These are phyloP conservation scores for Solanum paucissectum DNA, from an alignment of 257 asterid genomes.

Conservation along the genomic window DNA sequence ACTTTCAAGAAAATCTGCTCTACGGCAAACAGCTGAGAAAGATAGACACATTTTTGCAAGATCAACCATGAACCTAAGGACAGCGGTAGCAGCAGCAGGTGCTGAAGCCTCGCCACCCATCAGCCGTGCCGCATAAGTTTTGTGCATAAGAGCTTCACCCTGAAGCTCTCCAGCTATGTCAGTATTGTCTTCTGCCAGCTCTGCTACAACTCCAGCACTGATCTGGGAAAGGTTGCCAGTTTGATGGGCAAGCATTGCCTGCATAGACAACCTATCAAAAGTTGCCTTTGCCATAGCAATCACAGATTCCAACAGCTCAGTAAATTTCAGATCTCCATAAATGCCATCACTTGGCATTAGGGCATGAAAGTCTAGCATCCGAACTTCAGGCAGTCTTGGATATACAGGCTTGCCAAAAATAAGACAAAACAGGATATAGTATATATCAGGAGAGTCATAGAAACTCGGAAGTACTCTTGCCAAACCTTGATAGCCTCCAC, in stretches of 20 bases:
- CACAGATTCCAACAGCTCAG: constrained; percentile 80
- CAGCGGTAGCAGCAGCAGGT: constrained; percentile 97
- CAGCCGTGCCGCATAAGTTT: constrained; percentile 98
- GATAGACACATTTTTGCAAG: constrained; percentile 98
- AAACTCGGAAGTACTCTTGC: constrained; percentile 90
- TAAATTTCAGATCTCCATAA: constrained; percentile 67
- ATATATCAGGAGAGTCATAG: constrained; percentile 96
- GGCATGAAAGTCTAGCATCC: constrained; percentile 96
- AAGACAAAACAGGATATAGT: constrained; percentile 89
- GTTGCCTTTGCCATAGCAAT: constrained; percentile 97
- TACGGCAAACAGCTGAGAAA: constrained; percentile 81
- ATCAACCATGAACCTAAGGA: constrained; percentile 97
- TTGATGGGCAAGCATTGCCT: constrained; percentile 79
- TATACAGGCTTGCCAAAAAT: constrained; percentile 93
- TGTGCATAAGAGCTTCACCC: constrained; percentile 99
- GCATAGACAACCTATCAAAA: constrained; percentile 80
- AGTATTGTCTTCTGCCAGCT: constrained; percentile 72
- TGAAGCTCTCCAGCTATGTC: constrained; percentile 94
- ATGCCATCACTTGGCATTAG: constrained; percentile 87
- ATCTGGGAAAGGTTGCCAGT: constrained; percentile 80
- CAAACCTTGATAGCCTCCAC: constrained; percentile 98
- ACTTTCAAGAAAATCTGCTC: constrained; percentile 89
- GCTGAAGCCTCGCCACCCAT: constrained; percentile 99
- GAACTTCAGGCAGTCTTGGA: constrained; percentile 98
- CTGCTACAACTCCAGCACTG: constrained; percentile 88